phyloP scores from a whole-genome alignment of 148 eudicot species.

The Hydrangea macrophylla region DNA sequence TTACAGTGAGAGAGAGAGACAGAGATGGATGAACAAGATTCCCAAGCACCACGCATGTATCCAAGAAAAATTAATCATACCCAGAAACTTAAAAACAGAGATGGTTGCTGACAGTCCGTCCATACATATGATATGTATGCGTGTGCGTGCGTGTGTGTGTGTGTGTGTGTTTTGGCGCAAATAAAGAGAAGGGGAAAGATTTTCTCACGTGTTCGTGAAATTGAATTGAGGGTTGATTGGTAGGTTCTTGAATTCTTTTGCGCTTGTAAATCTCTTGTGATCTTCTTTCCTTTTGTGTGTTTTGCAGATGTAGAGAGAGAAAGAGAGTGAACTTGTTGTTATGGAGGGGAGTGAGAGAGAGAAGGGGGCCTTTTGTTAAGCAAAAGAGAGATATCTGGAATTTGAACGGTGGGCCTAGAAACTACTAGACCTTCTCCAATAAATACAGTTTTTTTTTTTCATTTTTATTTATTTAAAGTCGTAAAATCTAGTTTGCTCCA shows the following conservation, averaged over 20 bases:
- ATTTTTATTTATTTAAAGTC: too few species aligned
- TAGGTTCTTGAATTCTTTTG: not conserved
- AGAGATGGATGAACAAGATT: not conserved
- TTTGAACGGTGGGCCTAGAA: not conserved
- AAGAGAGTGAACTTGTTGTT: not conserved
- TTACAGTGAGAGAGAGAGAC: not conserved
- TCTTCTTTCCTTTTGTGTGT: not conserved
- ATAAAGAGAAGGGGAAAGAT: not conserved
- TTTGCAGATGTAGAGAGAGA: not conserved
- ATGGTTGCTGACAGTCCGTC: too few species aligned
- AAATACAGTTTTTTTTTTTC: too few species aligned
- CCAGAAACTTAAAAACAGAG: not conserved
- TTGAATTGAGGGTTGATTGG: not conserved
- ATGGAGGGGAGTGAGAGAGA: not conserved
- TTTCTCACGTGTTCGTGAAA: not conserved
- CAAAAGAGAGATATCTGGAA: slow-evolving; percentile 4
- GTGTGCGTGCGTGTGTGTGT: not conserved
- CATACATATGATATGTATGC: not conserved
- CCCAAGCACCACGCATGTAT: not conserved
- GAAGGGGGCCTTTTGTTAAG: not conserved
- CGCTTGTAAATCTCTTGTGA: not conserved
- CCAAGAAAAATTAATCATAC: too few species aligned
- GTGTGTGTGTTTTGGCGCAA: not conserved
- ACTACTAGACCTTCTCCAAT: slow-evolving; percentile 5
- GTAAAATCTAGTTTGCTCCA: too few species aligned